These are phyloP conservation scores for Obelidium mucronatum DNA, from an alignment of 192 early-diverging fungal species.

Conservation along the genomic window DNA sequence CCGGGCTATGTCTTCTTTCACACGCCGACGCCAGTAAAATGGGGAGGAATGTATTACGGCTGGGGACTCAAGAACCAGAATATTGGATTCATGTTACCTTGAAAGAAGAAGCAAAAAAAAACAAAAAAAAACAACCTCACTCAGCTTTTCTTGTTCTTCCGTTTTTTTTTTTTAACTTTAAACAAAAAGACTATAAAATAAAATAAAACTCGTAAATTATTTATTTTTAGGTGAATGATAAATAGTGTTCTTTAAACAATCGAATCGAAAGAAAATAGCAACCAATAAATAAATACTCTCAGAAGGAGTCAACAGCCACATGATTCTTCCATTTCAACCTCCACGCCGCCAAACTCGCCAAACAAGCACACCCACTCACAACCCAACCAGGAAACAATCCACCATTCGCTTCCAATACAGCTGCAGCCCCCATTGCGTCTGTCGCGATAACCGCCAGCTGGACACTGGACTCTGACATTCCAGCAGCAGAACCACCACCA, in stretches of 20 bases:
- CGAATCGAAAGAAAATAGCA: too few relatives aligned
- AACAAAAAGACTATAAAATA: too few relatives aligned
- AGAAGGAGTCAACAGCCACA: constrained; percentile 10
- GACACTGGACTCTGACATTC: background rate
- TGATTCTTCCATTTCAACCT: background rate
- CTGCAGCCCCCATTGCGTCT: background rate
- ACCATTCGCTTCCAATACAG: background rate
- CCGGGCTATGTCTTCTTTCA: constrained; percentile 65
- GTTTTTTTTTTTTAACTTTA: background rate
- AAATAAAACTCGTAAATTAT: background rate
- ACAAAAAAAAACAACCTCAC: too few relatives aligned
- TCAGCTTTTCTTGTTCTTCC: background rate
- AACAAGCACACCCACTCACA: constrained; percentile 4
- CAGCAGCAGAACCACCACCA: too few relatives aligned
- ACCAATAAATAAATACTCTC: too few relatives aligned
- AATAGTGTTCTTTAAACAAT: too few relatives aligned
- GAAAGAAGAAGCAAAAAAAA: background rate
- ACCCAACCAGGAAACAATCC: constrained; percentile 6
- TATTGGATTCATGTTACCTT: constrained; percentile 63
- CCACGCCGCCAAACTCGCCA: constrained; percentile 7
- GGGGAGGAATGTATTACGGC: constrained; percentile 60
- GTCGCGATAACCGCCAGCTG: background rate
- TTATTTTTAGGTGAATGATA: background rate
- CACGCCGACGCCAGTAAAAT: constrained; percentile 50
- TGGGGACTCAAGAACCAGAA: constrained; percentile 57